These are phyloP conservation scores for Exophiala oligosperma DNA, from an alignment of 2,329 filamentous ascomycete genomes.

Conservation along the genomic window DNA sequence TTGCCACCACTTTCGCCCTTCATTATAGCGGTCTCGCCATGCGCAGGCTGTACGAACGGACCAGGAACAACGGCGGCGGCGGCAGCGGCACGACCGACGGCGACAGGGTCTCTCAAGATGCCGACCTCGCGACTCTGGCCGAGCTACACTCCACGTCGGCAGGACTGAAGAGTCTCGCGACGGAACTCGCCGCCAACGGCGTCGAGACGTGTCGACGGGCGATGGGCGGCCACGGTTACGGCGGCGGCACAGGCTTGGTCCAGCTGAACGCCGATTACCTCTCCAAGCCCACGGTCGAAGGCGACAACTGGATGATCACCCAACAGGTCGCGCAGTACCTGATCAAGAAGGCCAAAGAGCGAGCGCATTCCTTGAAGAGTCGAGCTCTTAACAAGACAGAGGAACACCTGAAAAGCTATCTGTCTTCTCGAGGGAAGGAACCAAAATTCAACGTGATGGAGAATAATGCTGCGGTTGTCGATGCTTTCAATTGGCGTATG, in stretches of 20 bases:
- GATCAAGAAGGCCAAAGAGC: conserved; percentile 62
- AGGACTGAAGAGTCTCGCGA: conserved; percentile 71
- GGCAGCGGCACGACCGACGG: conserved; percentile 36
- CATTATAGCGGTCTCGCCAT: conserved; percentile 45
- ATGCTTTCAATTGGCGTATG: conserved; percentile 72
- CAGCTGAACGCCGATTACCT: conserved; percentile 73
- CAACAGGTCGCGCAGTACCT: conserved; percentile 59
- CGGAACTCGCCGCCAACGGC: conserved; percentile 71
- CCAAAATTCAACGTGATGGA: conserved; percentile 70
- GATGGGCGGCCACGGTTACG: conserved; percentile 64
- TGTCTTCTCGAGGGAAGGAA: conserved; percentile 63
- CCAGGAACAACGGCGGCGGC: conserved; percentile 40
- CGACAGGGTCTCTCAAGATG: conserved; percentile 29
- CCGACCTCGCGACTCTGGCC: conserved; percentile 56
- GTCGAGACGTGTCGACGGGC: conserved; percentile 72
- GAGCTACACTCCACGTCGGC: conserved; percentile 75
- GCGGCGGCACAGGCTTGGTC: conserved; percentile 53
- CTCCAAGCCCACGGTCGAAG: conserved; percentile 70
- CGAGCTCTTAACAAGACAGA: conserved; percentile 35
- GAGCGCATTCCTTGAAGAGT: conserved; percentile 41
- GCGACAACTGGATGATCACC: conserved; percentile 79
- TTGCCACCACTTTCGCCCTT: conserved; percentile 54
- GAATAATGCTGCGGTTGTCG: conserved; percentile 67
- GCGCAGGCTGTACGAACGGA: conserved; percentile 47
- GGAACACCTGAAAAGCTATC: conserved; percentile 60